Conservation (phyloP, 257 asterid species). For the Solanum chmielewskii region DNA sequence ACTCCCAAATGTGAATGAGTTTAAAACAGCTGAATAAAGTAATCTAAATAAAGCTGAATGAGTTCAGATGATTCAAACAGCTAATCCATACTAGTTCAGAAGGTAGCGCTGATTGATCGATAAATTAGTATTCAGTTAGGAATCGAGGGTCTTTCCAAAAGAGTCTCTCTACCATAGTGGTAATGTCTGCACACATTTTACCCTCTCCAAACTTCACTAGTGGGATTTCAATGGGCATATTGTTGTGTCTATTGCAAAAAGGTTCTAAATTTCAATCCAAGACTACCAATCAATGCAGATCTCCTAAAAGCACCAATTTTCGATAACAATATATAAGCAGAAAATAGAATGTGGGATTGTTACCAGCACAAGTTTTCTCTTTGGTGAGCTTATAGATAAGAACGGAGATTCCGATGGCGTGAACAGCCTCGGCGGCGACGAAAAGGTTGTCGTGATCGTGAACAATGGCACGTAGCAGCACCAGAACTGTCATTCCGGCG, state of each 20-base stretch:
- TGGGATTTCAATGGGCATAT: neutral
- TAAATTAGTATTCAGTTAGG: neutral
- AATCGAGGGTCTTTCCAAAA: neutral
- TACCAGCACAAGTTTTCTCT: conserved; percentile 97
- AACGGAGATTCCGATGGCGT: conserved; percentile 71
- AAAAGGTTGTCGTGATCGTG: conserved; percentile 94
- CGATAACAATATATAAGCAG: neutral
- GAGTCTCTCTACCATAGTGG: neutral
- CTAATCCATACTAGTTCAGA: neutral
- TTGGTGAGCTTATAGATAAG: conserved; percentile 83
- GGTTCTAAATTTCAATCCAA: neutral
- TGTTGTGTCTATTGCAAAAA: neutral
- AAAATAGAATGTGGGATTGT: neutral
- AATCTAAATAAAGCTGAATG: neutral
- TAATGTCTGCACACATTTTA: neutral
- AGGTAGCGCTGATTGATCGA: neutral
- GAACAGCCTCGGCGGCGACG: conserved; percentile 93
- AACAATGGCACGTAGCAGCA: conserved; percentile 76
- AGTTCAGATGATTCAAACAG: neutral
- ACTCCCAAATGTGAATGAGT: neutral
- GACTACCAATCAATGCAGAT: neutral
- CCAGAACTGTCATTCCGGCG: conserved; percentile 78
- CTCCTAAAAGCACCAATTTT: neutral
- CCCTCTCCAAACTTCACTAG: neutral
- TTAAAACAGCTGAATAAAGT: no score